Conservation (phyloP, 1,139 yeast genomes). For the Blastobotrys apis region DNA sequence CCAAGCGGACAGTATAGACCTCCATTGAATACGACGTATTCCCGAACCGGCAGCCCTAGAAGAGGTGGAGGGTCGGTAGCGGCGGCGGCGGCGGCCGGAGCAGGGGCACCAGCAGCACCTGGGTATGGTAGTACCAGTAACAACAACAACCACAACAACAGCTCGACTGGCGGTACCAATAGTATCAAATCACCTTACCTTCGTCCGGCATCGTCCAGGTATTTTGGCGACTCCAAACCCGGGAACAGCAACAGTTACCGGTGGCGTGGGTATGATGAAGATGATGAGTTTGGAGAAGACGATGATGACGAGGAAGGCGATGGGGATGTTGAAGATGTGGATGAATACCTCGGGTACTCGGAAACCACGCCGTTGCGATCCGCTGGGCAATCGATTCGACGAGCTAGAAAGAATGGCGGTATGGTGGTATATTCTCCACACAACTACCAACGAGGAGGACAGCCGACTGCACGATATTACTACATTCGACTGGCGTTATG, state of each 20-base stretch:
- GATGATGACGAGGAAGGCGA: slow-evolving; percentile 29
- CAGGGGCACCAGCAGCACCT: too few species aligned
- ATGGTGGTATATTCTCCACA: slow-evolving; percentile 32
- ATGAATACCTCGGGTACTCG: slow-evolving; percentile 26
- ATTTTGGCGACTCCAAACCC: slow-evolving; percentile 12
- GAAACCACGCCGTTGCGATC: slow-evolving; percentile 34
- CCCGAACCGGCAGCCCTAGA: background rate
- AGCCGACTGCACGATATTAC: slow-evolving; percentile 21
- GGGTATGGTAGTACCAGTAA: too few species aligned
- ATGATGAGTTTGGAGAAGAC: slow-evolving; percentile 26
- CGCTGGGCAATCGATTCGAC: slow-evolving; percentile 21
- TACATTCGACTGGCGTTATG: slow-evolving; percentile 32
- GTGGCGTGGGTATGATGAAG: slow-evolving; percentile 17
- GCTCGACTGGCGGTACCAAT: background rate
- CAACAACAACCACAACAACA: too few species aligned
- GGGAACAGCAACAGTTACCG: slow-evolving; percentile 4
- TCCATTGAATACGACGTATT: background rate
- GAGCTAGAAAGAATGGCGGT: slow-evolving; percentile 24
- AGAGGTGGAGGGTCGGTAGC: too few species aligned
- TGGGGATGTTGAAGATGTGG: slow-evolving; percentile 31
- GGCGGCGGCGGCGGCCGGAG: too few species aligned
- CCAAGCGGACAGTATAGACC: background rate
- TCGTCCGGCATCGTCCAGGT: slow-evolving; percentile 15
- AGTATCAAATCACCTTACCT: slow-evolving; percentile 10
- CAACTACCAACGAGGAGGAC: slow-evolving; percentile 28